Conservation (phyloP, 2,329 filamentous ascomycete species). For the Cordyceps fumosorosea region DNA sequence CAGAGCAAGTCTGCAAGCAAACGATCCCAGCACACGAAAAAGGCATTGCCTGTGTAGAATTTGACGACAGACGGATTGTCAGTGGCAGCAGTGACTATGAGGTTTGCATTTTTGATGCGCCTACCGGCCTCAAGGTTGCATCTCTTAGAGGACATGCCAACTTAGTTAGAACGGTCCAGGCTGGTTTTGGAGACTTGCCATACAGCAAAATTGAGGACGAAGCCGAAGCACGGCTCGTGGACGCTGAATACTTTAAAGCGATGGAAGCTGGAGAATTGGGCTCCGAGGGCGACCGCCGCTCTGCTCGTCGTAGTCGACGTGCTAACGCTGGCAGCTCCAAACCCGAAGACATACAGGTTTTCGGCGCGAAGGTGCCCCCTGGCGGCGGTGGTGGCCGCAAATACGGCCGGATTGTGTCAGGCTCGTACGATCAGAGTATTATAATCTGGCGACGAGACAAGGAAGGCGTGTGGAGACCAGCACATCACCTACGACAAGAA, state of each 20-base stretch:
- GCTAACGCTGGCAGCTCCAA: slow-evolving; percentile 67
- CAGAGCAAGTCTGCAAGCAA: slow-evolving; percentile 65
- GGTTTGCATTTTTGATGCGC: slow-evolving; percentile 88
- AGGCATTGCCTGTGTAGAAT: slow-evolving; percentile 96
- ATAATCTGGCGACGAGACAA: slow-evolving; percentile 89
- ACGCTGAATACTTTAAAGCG: slow-evolving; percentile 63
- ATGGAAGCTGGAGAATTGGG: slow-evolving; percentile 44
- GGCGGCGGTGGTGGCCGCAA: slow-evolving; percentile 84
- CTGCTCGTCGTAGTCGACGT: slow-evolving; percentile 31
- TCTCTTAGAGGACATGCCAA: slow-evolving; percentile 75
- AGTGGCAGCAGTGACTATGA: slow-evolving; percentile 95
- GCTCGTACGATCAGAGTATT: slow-evolving; percentile 92
- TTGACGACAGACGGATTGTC: slow-evolving; percentile 86
- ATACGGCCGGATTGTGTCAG: slow-evolving; percentile 93
- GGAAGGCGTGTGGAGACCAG: slow-evolving; percentile 77
- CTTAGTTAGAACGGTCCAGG: slow-evolving; percentile 89
- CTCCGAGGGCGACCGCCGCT: slow-evolving; percentile 25
- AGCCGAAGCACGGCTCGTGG: slow-evolving; percentile 64
- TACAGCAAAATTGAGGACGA: slow-evolving; percentile 71
- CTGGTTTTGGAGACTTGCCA: slow-evolving; percentile 83
- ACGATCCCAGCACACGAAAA: slow-evolving; percentile 86
- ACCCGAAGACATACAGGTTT: slow-evolving; percentile 69
- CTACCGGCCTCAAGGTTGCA: slow-evolving; percentile 81
- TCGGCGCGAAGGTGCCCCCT: slow-evolving; percentile 81
- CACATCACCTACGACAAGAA: slow-evolving; percentile 69